Evolutionary conservation across 2,329 filamentous ascomycete species (phyloP), one percentile per base, ranked within the genome.

Genomic region (Phoma herbarum): DNA sequence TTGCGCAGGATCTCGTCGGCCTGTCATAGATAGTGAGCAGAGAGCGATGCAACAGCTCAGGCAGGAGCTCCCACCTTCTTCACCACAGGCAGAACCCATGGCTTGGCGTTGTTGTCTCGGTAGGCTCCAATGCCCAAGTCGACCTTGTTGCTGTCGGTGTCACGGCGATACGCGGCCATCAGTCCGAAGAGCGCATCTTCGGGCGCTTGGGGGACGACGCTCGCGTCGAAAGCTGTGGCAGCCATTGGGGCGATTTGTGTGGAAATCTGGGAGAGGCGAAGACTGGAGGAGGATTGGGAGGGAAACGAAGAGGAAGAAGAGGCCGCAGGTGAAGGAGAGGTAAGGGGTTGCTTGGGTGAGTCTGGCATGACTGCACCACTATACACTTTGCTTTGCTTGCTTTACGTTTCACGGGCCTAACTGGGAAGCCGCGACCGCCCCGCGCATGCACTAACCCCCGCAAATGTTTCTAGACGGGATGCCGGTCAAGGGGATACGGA

Each of bases 111-210:
- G 81, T 98, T 85, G 75, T 97, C 95, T 76, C 95, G 86, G 81
- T 99, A 99, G 59, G 95, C 95, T 69, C 95, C 95, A 81, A 98
- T 86, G 76, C 95, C 93, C 79, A 99, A 81, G 80, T 99, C 95
- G 66, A 99, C 90, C 82, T 99, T 99, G 79, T 91, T 87, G 57
- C 84, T 78, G 56, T 82, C 84, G 18, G 86, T 81, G 75, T 99
- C 95, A 63, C 90, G 90, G 73, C 88, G 88, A 84, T 89, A 99
- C 61, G 92, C 93, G 63, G 90, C 87, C 86, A 94, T 93, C 71
- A 99, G 83, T 57, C 94, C 93, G 76, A 99, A 99, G 75, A 99
- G 87, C 65, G 94, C 88, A 81, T 99, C 95, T 78, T 97, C 93
- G 46, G 95, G 93, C 61, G 95, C 95, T 80, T 94, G 90, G 71